phyloP scores from a whole-genome alignment of 2,329 filamentous ascomycete species.

The Dothideomycetidae sp. region DNA sequence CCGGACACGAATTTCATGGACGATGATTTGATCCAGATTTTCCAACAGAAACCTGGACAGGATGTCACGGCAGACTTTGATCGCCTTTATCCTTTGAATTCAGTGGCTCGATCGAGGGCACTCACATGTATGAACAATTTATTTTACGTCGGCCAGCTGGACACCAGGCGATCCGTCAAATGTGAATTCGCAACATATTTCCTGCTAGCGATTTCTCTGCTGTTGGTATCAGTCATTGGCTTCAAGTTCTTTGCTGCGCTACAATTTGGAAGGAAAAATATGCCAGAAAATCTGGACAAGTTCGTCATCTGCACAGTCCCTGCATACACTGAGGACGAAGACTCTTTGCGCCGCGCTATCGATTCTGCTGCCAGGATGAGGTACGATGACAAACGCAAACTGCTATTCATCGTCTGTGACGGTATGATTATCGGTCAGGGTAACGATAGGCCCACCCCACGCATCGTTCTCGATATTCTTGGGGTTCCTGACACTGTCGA shows the following conservation, averaged over 20 bases:
- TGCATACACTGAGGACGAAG: conserved; percentile 96
- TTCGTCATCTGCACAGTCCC: conserved; percentile 97
- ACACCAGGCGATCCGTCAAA: conserved; percentile 72
- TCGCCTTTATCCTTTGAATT: conserved; percentile 51
- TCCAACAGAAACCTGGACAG: conserved; percentile 57
- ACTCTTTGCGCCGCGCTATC: conserved; percentile 89
- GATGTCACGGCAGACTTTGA: conserved; percentile 70
- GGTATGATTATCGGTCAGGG: conserved; percentile 99
- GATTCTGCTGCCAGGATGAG: conserved; percentile 90
- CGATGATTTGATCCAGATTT: conserved; percentile 55
- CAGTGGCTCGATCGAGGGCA: conserved; percentile 51
- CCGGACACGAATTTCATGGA: conserved; percentile 69
- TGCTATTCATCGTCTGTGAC: conserved; percentile 83
- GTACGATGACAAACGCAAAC: conserved; percentile 96
- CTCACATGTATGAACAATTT: conserved; percentile 77
- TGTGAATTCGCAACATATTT: conserved; percentile 87
- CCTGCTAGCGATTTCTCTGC: conserved; percentile 65
- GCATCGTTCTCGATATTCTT: conserved; percentile 92
- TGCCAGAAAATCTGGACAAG: conserved; percentile 93
- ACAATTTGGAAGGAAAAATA: conserved; percentile 80
- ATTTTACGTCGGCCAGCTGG: conserved; percentile 84
- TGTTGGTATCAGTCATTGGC: conserved; percentile 67
- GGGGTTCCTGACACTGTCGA: conserved; percentile 89
- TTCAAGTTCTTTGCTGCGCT: conserved; percentile 97
- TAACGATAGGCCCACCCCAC: conserved; percentile 87